Evolutionary conservation across 75 land plant genomes (phyloP).

Genomic region (Cryptomeria japonica): DNA sequence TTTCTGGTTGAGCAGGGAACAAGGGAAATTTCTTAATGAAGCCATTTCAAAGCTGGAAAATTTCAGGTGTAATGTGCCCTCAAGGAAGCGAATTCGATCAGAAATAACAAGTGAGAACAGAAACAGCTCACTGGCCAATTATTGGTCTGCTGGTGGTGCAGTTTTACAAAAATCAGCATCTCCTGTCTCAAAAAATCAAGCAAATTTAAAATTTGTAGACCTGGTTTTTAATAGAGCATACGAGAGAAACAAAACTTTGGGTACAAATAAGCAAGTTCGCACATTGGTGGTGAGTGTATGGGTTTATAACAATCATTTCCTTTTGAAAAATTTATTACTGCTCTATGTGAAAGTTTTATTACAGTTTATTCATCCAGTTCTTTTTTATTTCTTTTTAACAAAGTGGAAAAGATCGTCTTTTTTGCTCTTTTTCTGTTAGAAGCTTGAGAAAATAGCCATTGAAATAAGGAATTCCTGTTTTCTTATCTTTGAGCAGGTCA

Average conservation of each 20-base stretch:
- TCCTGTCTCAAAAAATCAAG: conserved; percentile 29
- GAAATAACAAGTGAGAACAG: conserved; percentile 50
- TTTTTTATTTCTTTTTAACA: background rate
- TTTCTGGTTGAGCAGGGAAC: conserved; percentile 36
- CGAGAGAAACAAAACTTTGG: conserved; percentile 52
- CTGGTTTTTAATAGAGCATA: conserved; percentile 33
- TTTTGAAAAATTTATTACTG: background rate
- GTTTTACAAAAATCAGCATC: conserved; percentile 28
- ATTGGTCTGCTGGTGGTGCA: conserved; percentile 19
- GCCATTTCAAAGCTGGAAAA: conserved; percentile 55
- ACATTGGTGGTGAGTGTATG: conserved; percentile 68
- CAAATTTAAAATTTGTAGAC: conserved; percentile 24
- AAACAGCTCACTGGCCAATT: conserved; percentile 2
- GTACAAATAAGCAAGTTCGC: conserved; percentile 69
- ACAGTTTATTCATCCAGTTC: background rate
- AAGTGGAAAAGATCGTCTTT: background rate
- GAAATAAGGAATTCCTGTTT: background rate
- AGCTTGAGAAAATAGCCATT: background rate
- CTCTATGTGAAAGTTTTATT: background rate
- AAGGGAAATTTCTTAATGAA: conserved; percentile 42
- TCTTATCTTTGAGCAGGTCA: background rate
- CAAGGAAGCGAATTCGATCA: conserved; percentile 50
- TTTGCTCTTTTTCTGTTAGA: background rate
- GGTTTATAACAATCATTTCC: conserved; percentile 41
- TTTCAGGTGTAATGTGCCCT: conserved; percentile 22